Evolutionary conservation across 768 basidiomycete genomes (phyloP).

Genomic region (Mycena vitilis): DNA sequence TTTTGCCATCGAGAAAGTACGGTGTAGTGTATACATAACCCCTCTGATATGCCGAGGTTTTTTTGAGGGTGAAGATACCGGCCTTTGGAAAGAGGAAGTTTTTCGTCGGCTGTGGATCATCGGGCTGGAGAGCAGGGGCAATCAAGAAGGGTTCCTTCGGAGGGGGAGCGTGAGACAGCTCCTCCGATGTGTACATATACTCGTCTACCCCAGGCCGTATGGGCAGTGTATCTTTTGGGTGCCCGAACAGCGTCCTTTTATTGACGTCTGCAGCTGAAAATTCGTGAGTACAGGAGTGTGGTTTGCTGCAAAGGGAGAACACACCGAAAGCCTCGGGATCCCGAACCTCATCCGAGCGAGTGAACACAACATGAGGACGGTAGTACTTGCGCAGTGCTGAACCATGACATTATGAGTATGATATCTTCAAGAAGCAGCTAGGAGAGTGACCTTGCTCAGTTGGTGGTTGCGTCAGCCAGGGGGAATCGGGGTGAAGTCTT

Average conservation of each 20-base stretch:
- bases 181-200: neutral
- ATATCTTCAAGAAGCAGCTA: too few species aligned
- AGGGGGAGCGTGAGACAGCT: neutral
- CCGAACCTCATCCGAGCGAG: neutral
- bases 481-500: too few species aligned
- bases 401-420: too few species aligned
- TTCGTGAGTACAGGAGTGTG: neutral
- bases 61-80: neutral
- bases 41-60: too few species aligned
- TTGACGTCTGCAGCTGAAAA: neutral
- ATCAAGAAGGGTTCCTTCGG: neutral
- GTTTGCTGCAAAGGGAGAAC: neutral
- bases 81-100: neutral
- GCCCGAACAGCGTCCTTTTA: neutral
- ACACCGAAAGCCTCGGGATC: neutral
- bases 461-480: too few species aligned
- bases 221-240: neutral
- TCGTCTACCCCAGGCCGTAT: neutral
- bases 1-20: too few species aligned
- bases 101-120: neutral
- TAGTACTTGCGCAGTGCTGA: too few species aligned
- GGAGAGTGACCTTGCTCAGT: too few species aligned
- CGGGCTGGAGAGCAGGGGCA: neutral
- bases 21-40: too few species aligned
- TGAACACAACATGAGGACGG: neutral